phyloP scores from a whole-genome alignment of 768 basidiomycete genomes.

The Coprinopsis marcescibilis region DNA sequence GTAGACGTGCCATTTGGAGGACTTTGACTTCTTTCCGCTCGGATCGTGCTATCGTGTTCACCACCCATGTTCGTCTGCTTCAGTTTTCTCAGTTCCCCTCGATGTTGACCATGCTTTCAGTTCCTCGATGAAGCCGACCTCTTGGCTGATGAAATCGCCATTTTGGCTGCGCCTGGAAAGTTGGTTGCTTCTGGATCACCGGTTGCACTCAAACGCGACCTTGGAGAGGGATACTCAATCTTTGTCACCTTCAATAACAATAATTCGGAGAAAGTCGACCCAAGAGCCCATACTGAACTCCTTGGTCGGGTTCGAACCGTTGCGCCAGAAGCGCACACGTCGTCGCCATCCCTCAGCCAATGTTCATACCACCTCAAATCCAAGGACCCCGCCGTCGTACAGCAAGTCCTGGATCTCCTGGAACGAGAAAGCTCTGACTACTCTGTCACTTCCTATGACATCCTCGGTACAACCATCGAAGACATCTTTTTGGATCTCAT shows the following conservation, averaged over 20 bases:
- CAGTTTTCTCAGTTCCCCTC: not conserved
- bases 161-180: slow-evolving; percentile 70
- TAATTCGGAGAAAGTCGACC: slow-evolving; percentile 24
- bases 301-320: slow-evolving; percentile 37
- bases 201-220: slow-evolving; percentile 61
- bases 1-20: slow-evolving; percentile 72
- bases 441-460: slow-evolving; percentile 50
- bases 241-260: slow-evolving; percentile 40
- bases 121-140: slow-evolving; percentile 79
- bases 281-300: slow-evolving; percentile 24
- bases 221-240: slow-evolving; percentile 70
- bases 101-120: slow-evolving; percentile 23
- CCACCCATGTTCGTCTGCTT: slow-evolving; percentile 57
- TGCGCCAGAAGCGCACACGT: slow-evolving; percentile 39
- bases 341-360: slow-evolving; percentile 37
- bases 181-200: slow-evolving; percentile 70
- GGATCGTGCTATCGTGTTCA: slow-evolving; percentile 66
- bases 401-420: slow-evolving; percentile 49
- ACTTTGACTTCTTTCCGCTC: slow-evolving; percentile 62
- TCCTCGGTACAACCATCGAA: slow-evolving; percentile 72
- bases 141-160: slow-evolving; percentile 69
- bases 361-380: slow-evolving; percentile 54
- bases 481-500: slow-evolving; percentile 77
- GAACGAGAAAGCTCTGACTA: slow-evolving; percentile 36
- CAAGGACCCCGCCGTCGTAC: slow-evolving; percentile 50